Base-by-base conservation (phyloP, 306 rosid species). In the Trichosanthes cucumerina region DNA sequence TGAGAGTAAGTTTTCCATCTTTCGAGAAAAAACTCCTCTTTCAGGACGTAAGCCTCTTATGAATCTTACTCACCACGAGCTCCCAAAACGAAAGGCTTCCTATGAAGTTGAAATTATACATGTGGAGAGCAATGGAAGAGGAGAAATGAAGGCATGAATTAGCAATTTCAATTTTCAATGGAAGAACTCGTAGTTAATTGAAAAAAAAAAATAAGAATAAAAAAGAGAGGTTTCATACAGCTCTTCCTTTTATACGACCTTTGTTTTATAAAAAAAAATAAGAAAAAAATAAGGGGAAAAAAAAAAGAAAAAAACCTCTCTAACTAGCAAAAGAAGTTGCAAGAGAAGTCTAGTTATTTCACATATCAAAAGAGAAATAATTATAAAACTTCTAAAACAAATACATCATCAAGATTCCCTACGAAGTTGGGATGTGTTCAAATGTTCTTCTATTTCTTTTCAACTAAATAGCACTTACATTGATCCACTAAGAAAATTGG, bases 391-490 rank as follows among this genome's bases (percentile, higher is more conserved):
- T 58, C 34, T 26, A 14, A 60, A 60, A 60, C 36, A 60, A 60
- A 60, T 60, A 60, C 16, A 60, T 4, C 18, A 26, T 60, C 66
- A 60, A 60, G 15, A 11, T 60, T 60, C 68, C 39, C 44, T 7
- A 34, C 21, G 7, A 41, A 34, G 44, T 64, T 64, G 21, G 8
- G 71, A 16, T 64, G 24, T 64, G 46, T 6, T 38, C 49, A 38
- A 69, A 26, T 43, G n/a, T 69, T 23, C 15, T 10, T 19, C n/a
- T 44, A 69, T 43, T 69, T 23, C 76, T 69, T 66, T 69, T 13
- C 76, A 69, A 69, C 76, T 43, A 69, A 69, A 11, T 43, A 66
- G 73, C 13, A 65, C 14, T 65, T 62, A 63, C 70, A 63, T 15
- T 63, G 70, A 63, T 31, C 21, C 70, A 33, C 70, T 16, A 63